A percentile compares a stretch with the other conserved stretches of the same genome.
These are phyloP conservation scores for Soucietia sequanensis DNA, from an alignment of 805 yeast genomes.

Conservation along the genomic window DNA sequence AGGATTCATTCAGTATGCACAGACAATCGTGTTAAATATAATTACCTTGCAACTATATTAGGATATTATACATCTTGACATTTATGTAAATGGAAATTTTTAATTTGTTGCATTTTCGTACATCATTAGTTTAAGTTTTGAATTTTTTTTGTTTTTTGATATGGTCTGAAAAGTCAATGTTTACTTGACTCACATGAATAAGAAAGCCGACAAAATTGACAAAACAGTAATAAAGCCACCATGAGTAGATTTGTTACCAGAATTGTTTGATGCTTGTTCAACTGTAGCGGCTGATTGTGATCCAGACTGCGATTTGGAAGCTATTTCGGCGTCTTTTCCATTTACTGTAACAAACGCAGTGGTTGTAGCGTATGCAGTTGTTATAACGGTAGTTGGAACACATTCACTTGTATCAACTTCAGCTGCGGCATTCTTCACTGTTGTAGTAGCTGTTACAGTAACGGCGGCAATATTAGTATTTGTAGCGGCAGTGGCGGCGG, in stretches of 20 bases:
- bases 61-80: too few species aligned
- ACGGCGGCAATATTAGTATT: background rate
- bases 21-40: too few species aligned
- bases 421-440: conserved; percentile 5
- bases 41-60: too few species aligned
- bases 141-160: too few species aligned
- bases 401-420: conserved; percentile 5
- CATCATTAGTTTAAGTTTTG: too few species aligned
- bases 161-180: too few species aligned
- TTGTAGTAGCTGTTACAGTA: conserved; percentile 1
- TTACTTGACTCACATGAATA: conserved; percentile 17
- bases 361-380: conserved; percentile 4
- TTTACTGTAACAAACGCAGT: background rate
- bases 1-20: too few species aligned
- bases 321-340: conserved; percentile 4
- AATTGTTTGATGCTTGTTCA: conserved; percentile 8
- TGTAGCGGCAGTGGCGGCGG: background rate
- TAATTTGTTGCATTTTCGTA: too few species aligned
- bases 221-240: conserved; percentile 6
- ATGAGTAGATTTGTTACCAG: conserved; percentile 5
- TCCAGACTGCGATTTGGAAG: conserved; percentile 6
- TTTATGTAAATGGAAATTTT: too few species aligned
- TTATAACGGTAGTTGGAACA: conserved; percentile 5
- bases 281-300: conserved; percentile 2
- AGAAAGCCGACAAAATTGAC: conserved; percentile 9